These are phyloP conservation scores for Pleodorina starrii DNA, from an alignment of 139 green algal genomes.

Conservation along the genomic window DNA sequence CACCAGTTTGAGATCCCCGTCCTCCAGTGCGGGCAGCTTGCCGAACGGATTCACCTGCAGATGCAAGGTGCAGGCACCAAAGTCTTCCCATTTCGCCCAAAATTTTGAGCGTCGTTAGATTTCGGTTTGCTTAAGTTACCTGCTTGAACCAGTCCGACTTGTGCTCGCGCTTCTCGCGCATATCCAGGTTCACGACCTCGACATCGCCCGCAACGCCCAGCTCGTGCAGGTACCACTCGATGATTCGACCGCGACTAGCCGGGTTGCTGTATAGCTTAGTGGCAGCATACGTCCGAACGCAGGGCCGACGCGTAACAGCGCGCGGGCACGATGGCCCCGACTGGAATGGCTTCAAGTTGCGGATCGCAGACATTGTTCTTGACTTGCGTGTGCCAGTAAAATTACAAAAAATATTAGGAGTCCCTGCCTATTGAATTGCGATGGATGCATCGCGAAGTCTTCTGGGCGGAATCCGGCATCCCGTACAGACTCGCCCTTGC, in stretches of 20 bases:
- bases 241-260: background rate
- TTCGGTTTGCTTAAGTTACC: too few species aligned
- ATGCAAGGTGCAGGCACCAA: too few species aligned
- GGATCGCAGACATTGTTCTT: conserved; percentile 21
- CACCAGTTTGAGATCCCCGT: conserved; percentile 51
- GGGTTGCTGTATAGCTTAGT: conserved; percentile 43
- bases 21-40: conserved; percentile 55
- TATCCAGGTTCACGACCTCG: conserved; percentile 53
- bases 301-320: background rate
- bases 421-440: too few species aligned
- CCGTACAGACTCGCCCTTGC: too few species aligned
- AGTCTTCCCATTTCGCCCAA: too few species aligned
- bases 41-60: conserved; percentile 61
- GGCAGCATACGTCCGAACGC: background rate
- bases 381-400: too few species aligned
- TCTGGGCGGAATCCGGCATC: too few species aligned
- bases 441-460: too few species aligned
- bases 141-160: conserved; percentile 53
- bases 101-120: too few species aligned
- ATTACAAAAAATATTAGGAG: too few species aligned
- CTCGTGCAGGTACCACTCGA: conserved; percentile 62
- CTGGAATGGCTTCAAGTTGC: background rate
- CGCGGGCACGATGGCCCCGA: background rate
- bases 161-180: conserved; percentile 60
- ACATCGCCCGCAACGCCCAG: conserved; percentile 54